Base-by-base conservation (phyloP, 2,329 filamentous ascomycete species). In the Madurella mycetomatis region DNA sequence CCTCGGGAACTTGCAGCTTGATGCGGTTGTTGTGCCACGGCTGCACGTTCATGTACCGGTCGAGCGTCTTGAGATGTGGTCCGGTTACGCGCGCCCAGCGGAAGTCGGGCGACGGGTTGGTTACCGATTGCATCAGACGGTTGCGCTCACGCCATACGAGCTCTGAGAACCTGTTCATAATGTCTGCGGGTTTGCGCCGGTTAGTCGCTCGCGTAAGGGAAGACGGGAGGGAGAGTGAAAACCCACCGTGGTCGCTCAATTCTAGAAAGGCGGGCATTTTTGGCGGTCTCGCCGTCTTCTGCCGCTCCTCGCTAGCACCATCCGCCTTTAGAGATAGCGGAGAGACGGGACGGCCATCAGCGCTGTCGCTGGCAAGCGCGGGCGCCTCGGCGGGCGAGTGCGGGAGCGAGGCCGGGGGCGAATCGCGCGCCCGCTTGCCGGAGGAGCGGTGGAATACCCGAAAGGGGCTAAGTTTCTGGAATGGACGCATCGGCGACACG, bases 11-110 rank as follows among this genome's bases (percentile, higher is more conserved):
- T 40, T 81, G 79, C 16, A 99, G 81, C 68, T 83, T 86, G 53
- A 99, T 80, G 39, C 94, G 85, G 66, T 95, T 95, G 67, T 88
- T 85, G 58, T 87, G 85, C 84, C 89, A 99, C 0, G 92, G 90
- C 67, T 92, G 87, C 59, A 99, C 90, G 67, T 97, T 96, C 51
- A 78, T 70, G 72, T 97, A 99, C 52, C 94, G 85, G 70, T 97
- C 95, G 62, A 92, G 81, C 37, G 72, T 69, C 55, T 76, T 77
- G 59, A 83, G 74, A 46, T 82, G 77, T 9, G 81, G 74, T 19
- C 78, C 77, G 30, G 72, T 72, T 47, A 87, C 77, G 51, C 85
- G 77, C 3, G 83, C 77, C 62, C 70, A 74, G 45, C 63, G 67
- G 55, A 68, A 71, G 53, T 62, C 67, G 48, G 66, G 68, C 1